Evolutionary conservation across 257 asterid genomes (phyloP).

Genomic region (Hygrophila difformis): DNA sequence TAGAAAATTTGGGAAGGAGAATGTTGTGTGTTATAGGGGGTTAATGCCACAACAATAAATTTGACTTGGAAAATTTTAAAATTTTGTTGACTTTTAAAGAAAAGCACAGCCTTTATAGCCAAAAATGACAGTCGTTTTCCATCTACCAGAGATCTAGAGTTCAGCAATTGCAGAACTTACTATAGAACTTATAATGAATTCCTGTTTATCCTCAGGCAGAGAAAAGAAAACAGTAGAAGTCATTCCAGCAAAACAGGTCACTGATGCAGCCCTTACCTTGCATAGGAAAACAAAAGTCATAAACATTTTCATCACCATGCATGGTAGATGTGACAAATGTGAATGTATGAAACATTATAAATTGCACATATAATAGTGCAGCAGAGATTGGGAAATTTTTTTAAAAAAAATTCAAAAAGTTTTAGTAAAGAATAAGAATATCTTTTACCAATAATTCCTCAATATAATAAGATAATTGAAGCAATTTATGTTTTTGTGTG

Average conservation of each 20-base stretch:
- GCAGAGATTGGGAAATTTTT: no score
- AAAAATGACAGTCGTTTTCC: background rate
- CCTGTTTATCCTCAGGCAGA: constrained; percentile 59
- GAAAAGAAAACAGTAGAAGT: constrained; percentile 75
- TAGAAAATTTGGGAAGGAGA: constrained; percentile 4
- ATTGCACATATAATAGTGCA: no score
- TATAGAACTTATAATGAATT: constrained; percentile 50
- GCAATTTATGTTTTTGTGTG: no score
- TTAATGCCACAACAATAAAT: background rate
- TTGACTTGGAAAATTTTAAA: background rate
- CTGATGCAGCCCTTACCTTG: constrained; percentile 91
- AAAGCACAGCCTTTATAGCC: constrained; percentile 6
- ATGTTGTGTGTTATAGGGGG: background rate
- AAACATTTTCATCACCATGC: constrained; percentile 4
- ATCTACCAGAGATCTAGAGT: constrained; percentile 2
- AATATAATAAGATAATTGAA: no score
- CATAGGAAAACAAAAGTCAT: constrained; percentile 23
- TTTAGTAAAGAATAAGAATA: no score
- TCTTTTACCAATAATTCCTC: no score
- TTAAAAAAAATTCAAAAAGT: no score
- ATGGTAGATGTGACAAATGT: background rate
- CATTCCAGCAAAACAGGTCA: constrained; percentile 96
- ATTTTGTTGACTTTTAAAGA: no score
- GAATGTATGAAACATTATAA: no score
- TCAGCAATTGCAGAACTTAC: constrained; percentile 39